Evolutionary conservation across 139 green algal genomes (phyloP).

Genomic region (Mesostigma viride): DNA sequence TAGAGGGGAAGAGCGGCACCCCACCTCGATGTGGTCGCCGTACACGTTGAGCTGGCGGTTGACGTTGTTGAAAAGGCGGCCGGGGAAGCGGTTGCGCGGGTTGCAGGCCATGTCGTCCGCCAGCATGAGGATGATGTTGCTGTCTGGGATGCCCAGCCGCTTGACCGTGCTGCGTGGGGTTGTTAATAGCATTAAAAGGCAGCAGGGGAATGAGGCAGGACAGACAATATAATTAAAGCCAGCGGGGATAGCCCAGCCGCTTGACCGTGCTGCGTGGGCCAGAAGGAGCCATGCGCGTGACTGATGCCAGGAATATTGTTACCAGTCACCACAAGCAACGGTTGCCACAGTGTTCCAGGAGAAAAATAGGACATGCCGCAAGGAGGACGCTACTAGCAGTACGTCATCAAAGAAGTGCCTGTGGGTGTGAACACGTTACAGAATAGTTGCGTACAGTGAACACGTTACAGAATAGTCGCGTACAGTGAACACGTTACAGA

Average conservation of each 20-base stretch:
- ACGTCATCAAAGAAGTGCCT: too few relatives aligned
- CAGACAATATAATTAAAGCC: too few relatives aligned
- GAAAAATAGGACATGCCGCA: neutral
- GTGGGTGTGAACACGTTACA: too few relatives aligned
- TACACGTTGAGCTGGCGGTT: slow-evolving; percentile 66
- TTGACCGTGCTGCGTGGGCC: slow-evolving; percentile 40
- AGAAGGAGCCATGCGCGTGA: neutral
- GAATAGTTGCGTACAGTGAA: too few relatives aligned
- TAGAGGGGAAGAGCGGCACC: too few relatives aligned
- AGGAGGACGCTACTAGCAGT: neutral
- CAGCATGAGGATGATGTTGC: slow-evolving; percentile 87
- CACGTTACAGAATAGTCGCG: too few relatives aligned
- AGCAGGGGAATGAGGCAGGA: too few relatives aligned
- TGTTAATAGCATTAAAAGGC: too few relatives aligned
- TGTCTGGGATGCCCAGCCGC: slow-evolving; percentile 79
- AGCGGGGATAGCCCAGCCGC: slow-evolving; percentile 65
- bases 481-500: too few relatives aligned
- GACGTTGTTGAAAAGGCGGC: slow-evolving; percentile 54
- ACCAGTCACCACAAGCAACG: neutral
- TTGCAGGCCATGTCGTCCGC: slow-evolving; percentile 82
- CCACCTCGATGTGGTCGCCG: slow-evolving; percentile 53
- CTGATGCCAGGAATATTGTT: neutral
- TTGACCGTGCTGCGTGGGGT: slow-evolving; percentile 40
- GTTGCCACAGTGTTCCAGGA: neutral
- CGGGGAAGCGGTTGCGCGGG: slow-evolving; percentile 59